These are phyloP conservation scores for Quercus gilva DNA, from an alignment of 306 rosid species.

Conservation along the genomic window DNA sequence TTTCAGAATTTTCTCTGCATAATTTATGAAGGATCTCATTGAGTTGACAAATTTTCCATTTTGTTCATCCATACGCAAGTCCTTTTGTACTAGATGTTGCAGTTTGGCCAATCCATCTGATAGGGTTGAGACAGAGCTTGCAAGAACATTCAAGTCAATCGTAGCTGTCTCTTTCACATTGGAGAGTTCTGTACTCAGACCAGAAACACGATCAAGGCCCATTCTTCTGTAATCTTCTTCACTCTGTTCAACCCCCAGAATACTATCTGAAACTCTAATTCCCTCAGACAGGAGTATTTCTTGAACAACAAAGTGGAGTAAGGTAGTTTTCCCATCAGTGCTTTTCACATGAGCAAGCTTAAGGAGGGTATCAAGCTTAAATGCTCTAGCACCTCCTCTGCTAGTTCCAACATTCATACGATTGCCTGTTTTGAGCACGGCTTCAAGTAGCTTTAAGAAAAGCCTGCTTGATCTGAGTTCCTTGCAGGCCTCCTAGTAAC, in stretches of 20 bases:
- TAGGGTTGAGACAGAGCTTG: constrained; percentile 58
- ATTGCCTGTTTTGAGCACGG: constrained; percentile 93
- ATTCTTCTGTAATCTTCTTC: constrained; percentile 77
- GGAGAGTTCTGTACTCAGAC: constrained; percentile 79
- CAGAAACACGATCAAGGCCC: constrained; percentile 87
- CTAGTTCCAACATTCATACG: constrained; percentile 96
- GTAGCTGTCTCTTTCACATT: constrained; percentile 88
- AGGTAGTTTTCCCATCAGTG: constrained; percentile 81
- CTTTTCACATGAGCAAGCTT: constrained; percentile 91
- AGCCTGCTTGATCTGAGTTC: constrained; percentile 92
- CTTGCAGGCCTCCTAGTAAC: constrained; percentile 88
- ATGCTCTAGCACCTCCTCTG: constrained; percentile 91
- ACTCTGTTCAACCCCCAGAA: constrained; percentile 57
- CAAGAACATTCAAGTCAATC: constrained; percentile 77
- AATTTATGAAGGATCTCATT: constrained; percentile 46
- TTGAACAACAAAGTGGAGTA: constrained; percentile 92
- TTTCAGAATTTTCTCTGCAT: constrained; percentile 50
- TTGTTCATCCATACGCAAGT: constrained; percentile 37
- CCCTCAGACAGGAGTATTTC: constrained; percentile 83
- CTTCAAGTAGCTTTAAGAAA: constrained; percentile 81
- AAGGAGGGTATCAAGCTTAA: constrained; percentile 85
- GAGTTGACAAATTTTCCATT: constrained; percentile 38
- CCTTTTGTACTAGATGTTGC: constrained; percentile 36
- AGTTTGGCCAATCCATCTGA: constrained; percentile 53
- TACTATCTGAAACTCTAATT: constrained; percentile 63